phyloP scores from a whole-genome alignment of 805 yeast species.

The Kluyveromyces wickerhamii region DNA sequence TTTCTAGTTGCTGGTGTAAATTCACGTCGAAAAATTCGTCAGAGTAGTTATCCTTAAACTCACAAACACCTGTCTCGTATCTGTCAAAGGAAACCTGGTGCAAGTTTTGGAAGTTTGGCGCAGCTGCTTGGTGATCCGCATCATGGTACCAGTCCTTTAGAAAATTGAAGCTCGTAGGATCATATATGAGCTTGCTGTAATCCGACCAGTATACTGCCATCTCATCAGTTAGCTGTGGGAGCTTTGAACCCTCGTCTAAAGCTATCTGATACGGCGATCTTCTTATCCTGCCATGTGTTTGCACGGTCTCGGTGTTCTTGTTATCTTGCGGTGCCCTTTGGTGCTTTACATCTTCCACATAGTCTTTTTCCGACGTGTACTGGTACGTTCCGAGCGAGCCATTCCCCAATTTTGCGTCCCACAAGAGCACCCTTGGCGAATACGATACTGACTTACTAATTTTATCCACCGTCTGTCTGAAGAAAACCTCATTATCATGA shows the following conservation, averaged over 20 bases:
- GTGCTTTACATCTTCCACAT: conserved; percentile 16
- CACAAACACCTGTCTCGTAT: conserved; percentile 52
- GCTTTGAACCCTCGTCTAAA: conserved; percentile 41
- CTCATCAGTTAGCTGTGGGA: conserved; percentile 31
- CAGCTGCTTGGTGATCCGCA: conserved; percentile 16
- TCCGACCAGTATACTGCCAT: conserved; percentile 73
- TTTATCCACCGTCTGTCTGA: conserved; percentile 34
- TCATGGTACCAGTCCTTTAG: conserved; percentile 52
- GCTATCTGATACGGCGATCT: conserved; percentile 58
- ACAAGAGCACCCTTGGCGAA: conserved; percentile 74
- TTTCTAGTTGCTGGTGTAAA: conserved; percentile 59
- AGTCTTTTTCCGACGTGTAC: conserved; percentile 30
- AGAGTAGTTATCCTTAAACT: conserved; percentile 36
- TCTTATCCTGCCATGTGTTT: conserved; percentile 32
- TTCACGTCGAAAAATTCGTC: conserved; percentile 49
- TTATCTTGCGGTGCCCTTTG: conserved; percentile 7
- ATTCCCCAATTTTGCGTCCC: conserved; percentile 72
- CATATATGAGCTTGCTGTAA: conserved; percentile 57
- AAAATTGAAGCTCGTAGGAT: conserved; percentile 49
- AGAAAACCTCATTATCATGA: conserved; percentile 40
- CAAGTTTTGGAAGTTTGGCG: conserved; percentile 23
- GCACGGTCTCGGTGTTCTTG: conserved; percentile 16
- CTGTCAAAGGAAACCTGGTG: conserved; percentile 33
- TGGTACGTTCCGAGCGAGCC: conserved; percentile 59
- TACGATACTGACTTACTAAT: conserved; percentile 46